Evolutionary conservation across 495 filamentous ascomycete species (phyloP).

Genomic region (Thermothielavioides terrestris): DNA sequence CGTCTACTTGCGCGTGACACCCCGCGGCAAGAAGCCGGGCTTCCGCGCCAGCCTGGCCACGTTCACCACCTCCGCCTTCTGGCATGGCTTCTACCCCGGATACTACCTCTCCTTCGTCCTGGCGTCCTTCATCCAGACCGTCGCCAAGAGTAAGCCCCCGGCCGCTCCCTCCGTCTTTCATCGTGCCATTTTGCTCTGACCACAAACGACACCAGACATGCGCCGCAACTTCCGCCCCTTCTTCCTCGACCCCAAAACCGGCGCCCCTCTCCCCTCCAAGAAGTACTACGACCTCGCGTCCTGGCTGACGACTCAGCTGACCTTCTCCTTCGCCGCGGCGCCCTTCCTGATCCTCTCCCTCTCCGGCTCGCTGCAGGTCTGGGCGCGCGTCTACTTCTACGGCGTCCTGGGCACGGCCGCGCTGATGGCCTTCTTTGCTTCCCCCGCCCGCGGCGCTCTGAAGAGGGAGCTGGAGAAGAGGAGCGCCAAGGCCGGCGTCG

Average conservation of each 20-base stretch:
- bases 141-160: slow-evolving; percentile 71
- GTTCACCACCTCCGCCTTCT: slow-evolving; percentile 87
- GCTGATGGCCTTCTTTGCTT: slow-evolving; percentile 67
- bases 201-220: slow-evolving; percentile 49
- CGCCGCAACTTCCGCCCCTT: slow-evolving; percentile 87
- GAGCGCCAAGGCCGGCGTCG: slow-evolving; percentile 30
- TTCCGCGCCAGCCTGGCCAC: slow-evolving; percentile 93
- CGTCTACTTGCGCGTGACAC: slow-evolving; percentile 89
- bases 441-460: slow-evolving; percentile 60
- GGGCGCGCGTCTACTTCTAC: slow-evolving; percentile 87
- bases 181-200: too few species aligned
- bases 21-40: slow-evolving; percentile 90
- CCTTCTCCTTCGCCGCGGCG: slow-evolving; percentile 69
- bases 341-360: slow-evolving; percentile 80
- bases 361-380: slow-evolving; percentile 56
- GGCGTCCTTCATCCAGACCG: slow-evolving; percentile 81
- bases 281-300: slow-evolving; percentile 79
- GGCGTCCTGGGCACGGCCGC: slow-evolving; percentile 55
- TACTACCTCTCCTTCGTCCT: slow-evolving; percentile 90
- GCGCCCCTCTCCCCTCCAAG: slow-evolving; percentile 61
- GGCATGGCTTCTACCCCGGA: slow-evolving; percentile 96
- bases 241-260: slow-evolving; percentile 66
- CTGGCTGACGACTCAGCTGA: slow-evolving; percentile 70
- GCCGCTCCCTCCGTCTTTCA: neutral
- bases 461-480: slow-evolving; percentile 51